A percentile compares a stretch with the other conserved stretches of the same genome.
Evolutionary conservation across 495 filamentous ascomycete genomes (phyloP).

Genomic region (Alectoria sarmentosa): DNA sequence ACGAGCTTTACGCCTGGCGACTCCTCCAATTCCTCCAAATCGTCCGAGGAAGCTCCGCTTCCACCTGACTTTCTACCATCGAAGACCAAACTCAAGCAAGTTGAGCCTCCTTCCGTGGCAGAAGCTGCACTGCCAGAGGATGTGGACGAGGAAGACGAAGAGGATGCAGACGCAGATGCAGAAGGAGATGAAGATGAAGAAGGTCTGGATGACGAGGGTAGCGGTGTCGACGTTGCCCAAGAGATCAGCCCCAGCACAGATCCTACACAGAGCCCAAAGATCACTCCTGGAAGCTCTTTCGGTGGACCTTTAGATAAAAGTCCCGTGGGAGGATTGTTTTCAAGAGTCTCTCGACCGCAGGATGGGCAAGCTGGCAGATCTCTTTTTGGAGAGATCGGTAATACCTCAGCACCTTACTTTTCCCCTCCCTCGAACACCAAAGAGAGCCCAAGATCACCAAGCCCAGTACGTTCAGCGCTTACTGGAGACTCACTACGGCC

Average conservation of each 20-base stretch:
- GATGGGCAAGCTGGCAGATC: conserved; percentile 31
- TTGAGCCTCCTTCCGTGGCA: conserved; percentile 33
- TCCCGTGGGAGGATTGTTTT: conserved; percentile 38
- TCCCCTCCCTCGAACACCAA: conserved; percentile 47
- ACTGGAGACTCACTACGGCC: conserved; percentile 42
- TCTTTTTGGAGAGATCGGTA: conserved; percentile 62
- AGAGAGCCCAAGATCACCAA: conserved; percentile 69
- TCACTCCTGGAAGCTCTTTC: conserved; percentile 63
- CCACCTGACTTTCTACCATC: conserved; percentile 34
- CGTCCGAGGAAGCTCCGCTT: conserved; percentile 40
- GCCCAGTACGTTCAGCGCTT: conserved; percentile 55
- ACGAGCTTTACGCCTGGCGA: conserved; percentile 56
- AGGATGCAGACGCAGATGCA: conserved; percentile 26
- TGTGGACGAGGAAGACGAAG: conserved; percentile 31
- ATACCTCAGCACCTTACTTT: conserved; percentile 42
- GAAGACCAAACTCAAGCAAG: conserved; percentile 32
- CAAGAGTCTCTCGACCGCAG: conserved; percentile 30
- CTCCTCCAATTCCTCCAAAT: conserved; percentile 59
- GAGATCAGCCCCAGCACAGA: conserved; percentile 53
- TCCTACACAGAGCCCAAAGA: conserved; percentile 46
- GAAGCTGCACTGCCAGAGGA: conserved; percentile 19
- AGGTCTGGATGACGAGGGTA: conserved; percentile 49
- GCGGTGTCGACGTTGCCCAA: conserved; percentile 57
- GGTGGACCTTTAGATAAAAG: conserved; percentile 38
- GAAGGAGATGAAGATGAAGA: conserved; percentile 33